Evolutionary conservation across 2,329 filamentous ascomycete genomes (phyloP), one percentile per base, ranked within the genome.

Genomic region (Ceratocystis ficicola): DNA sequence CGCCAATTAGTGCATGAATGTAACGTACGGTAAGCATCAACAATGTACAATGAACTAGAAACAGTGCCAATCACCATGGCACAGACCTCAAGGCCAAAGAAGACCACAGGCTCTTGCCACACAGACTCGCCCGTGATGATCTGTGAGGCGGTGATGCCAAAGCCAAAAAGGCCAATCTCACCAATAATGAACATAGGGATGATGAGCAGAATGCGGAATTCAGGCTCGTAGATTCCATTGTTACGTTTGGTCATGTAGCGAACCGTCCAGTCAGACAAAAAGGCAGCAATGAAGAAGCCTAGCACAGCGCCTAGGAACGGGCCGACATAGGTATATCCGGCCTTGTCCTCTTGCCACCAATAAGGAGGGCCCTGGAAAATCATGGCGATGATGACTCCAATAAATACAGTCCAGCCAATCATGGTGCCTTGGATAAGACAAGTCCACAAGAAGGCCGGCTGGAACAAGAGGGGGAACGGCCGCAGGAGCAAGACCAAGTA

Each of bases 361-460:
- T 92, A 83, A 0, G 90, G 89, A 1, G 87, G 86, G 1, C 87
- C 86, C 60, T 95, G 81, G 77, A 94, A 93, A 70, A 95, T 86
- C 67, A 86, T 84, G n/a, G 86, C 88, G 59, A 95, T 77, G 70
- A 94, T 85, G 68, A 94, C 87, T 66, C 89, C 88, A 69, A 95
- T 93, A 72, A 96, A 90, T 17, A 96, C 89, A 0, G 92, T 95
- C 92, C 93, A 97, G 69, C 92, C 93, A 72, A 96, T 96, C 72
- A 96, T 84, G 3, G 89, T 84, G 17, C 92, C 92, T 79, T 96
- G 92, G 62, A 92, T 89, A 2, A 96, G 79, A 71, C 79, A 80
- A 28, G 79, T 80, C 89, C 90, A 96, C 50, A 95, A 75, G 70
- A 96, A 90, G 6, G 89, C 89, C 0, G 91, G 92, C 73, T 96